Evolutionary conservation across 2,329 filamentous ascomycete species (phyloP), one percentile per base, ranked within the genome.

Genomic region (Fusarium pseudograminearum): DNA sequence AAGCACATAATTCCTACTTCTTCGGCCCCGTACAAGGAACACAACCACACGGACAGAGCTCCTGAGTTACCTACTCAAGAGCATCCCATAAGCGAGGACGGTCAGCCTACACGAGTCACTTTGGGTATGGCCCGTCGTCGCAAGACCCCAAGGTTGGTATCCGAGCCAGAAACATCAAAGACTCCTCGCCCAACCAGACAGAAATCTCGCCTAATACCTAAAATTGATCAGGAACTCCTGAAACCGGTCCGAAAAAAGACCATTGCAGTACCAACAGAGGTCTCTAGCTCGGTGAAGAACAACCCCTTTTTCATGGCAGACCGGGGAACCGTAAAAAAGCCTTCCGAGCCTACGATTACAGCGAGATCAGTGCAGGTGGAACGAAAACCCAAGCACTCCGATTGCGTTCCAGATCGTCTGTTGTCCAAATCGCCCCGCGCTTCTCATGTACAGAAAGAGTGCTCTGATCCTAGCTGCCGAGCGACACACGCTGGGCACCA

Each of bases 281-380:
- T 67, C 14, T 67, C 70, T 12, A 46, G 44, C 11, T 63, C 61
- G 1, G 67, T 80, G 20, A 75, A 64, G 36, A 74, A 74, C 36
- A 80, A 78, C 31, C 77, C 78, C 7, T 80, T 80, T 57, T 70
- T 79, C 51, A 60, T 76, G 50, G 75, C 76, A 36, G 78, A 80
- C 59, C 71, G 63, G 30, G 69, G 60, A 26, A 58, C 64, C 5
- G 76, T 73, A 53, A 60, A 63, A 3, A 56, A 64, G 3, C 61
- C 50, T 2, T 61, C 71, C 8, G 66, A 69, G 22, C 76, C 78
- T 18, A 58, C 65, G 42, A 71, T 71, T 11, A 71, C 70, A 12
- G 61, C 61, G 11, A 60, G 53, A n/a, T 69, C 69, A 28, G 65
- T 64, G 11, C 65, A 68, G 24, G 71, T 71, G 40, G 57, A 62